A percentile compares a stretch with the other conserved stretches of the same genome.
These are phyloP conservation scores for Pilobolus umbonatus DNA, from an alignment of 192 early-diverging fungal genomes.

Conservation along the genomic window DNA sequence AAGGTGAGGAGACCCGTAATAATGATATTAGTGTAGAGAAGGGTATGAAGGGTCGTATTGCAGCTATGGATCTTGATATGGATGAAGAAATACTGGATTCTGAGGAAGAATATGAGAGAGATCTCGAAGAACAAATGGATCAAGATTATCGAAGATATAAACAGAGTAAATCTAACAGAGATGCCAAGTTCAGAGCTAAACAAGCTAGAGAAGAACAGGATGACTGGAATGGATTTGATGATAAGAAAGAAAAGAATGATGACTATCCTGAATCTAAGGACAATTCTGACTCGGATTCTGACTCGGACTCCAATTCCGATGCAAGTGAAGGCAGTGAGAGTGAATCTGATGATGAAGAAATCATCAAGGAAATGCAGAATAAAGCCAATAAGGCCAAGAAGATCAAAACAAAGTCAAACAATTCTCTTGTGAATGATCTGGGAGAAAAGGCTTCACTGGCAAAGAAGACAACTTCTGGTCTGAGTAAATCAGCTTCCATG, in stretches of 20 bases:
- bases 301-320: slow-evolving; percentile 12
- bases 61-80: slow-evolving; percentile 17
- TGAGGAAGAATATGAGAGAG: slow-evolving; percentile 26
- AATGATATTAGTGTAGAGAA: slow-evolving; percentile 16
- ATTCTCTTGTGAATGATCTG: slow-evolving; percentile 46
- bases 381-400: slow-evolving; percentile 9
- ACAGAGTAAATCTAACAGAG: slow-evolving; percentile 65
- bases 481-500: slow-evolving; percentile 81
- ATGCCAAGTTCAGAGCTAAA: slow-evolving; percentile 72
- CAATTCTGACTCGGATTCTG: slow-evolving; percentile 13
- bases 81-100: slow-evolving; percentile 9
- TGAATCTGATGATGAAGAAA: slow-evolving; percentile 38
- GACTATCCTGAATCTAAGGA: slow-evolving; percentile 2
- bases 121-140: slow-evolving; percentile 41
- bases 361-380: slow-evolving; percentile 16
- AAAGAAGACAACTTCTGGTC: slow-evolving; percentile 41
- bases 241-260: slow-evolving; percentile 36
- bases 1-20: slow-evolving; percentile 10
- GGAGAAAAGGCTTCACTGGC: slow-evolving; percentile 52
- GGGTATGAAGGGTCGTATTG: slow-evolving; percentile 10
- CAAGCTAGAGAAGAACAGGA: slow-evolving; percentile 63
- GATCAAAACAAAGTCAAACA: slow-evolving; percentile 36
- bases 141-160: slow-evolving; percentile 67
- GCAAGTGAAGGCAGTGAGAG: slow-evolving; percentile 31
- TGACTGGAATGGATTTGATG: slow-evolving; percentile 62